These are phyloP conservation scores for Biscogniauxia marginata DNA, from an alignment of 2,329 filamentous ascomycete species.

Conservation along the genomic window DNA sequence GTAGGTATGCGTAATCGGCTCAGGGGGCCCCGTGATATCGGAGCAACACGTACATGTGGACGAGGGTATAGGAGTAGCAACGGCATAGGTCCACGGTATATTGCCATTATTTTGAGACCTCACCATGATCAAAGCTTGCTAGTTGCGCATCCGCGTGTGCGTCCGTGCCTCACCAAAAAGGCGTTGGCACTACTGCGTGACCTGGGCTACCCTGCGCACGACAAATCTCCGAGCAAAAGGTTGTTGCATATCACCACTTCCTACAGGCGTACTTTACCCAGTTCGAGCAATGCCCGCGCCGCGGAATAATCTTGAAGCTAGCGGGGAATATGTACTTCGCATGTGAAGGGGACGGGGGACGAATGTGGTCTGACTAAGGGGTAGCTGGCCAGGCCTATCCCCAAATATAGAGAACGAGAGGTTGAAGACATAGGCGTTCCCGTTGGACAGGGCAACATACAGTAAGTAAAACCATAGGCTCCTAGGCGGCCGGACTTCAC, in stretches of 20 bases:
- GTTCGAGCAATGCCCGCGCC: neutral
- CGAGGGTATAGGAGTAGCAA: neutral
- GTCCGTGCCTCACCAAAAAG: neutral
- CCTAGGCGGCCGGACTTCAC: neutral
- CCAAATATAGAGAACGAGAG: neutral
- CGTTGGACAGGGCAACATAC: neutral
- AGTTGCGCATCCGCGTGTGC: neutral
- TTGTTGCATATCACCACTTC: neutral
- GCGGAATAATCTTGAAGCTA: neutral
- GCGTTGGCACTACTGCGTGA: neutral
- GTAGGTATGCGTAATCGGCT: too few relatives aligned
- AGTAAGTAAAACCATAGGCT: neutral
- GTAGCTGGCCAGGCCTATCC: neutral
- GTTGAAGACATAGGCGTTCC: neutral
- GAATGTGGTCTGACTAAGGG: neutral
- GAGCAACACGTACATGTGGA: neutral
- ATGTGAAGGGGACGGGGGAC: neutral
- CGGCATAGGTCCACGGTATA: neutral
- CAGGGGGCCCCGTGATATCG: neutral
- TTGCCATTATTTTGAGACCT: neutral
- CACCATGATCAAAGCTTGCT: neutral
- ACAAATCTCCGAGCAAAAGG: neutral
- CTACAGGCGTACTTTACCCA: neutral
- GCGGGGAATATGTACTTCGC: neutral
- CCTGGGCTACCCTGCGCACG: neutral